These are phyloP conservation scores for Fusarium sp. DNA, from an alignment of 2,329 filamentous ascomycete genomes.

Conservation along the genomic window DNA sequence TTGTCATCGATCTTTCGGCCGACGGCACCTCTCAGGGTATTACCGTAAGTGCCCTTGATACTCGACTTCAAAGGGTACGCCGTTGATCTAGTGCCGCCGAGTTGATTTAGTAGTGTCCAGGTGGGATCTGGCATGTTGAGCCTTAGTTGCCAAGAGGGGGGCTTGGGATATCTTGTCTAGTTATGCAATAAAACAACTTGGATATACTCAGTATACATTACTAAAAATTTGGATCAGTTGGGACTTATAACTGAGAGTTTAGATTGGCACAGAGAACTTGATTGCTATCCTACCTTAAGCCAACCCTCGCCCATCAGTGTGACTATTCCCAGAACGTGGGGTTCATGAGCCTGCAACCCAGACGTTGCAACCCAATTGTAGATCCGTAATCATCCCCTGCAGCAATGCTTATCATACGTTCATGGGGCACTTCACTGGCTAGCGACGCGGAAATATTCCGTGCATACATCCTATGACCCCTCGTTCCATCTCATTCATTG, in stretches of 20 bases:
- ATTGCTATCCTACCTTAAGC: too few species aligned
- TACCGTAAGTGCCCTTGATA: background rate
- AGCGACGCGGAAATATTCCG: background rate
- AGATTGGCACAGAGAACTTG: too few species aligned
- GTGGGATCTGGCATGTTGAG: background rate
- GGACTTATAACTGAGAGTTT: rapidly evolving
- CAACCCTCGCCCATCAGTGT: background rate
- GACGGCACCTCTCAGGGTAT: background rate
- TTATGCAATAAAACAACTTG: background rate
- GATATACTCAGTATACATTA: background rate
- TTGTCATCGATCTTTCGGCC: background rate
- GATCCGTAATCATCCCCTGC: background rate
- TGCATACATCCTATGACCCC: background rate
- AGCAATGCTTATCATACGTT: background rate
- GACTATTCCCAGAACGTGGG: background rate
- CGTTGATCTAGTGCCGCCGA: background rate
- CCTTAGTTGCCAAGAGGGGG: background rate
- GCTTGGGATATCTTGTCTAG: too few species aligned
- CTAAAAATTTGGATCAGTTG: rapidly evolving
- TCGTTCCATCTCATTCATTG: background rate
- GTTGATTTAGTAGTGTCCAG: background rate
- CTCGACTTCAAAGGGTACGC: background rate
- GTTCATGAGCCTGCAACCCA: background rate
- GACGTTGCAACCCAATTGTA: background rate
- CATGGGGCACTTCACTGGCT: background rate